phyloP scores from a whole-genome alignment of 352 stramenopile species.

The Pythium periplocum region DNA sequence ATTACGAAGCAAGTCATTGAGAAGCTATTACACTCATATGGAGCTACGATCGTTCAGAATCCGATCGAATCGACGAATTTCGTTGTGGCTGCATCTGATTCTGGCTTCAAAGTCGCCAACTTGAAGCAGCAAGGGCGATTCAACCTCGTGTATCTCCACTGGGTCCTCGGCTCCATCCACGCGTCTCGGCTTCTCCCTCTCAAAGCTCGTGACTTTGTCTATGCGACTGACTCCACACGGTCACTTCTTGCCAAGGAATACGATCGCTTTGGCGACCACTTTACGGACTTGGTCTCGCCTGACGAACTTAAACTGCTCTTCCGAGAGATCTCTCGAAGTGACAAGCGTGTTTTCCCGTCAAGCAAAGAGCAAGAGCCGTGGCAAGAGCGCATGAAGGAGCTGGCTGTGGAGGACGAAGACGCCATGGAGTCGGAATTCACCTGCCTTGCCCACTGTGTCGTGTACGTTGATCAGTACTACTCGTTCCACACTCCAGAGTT shows the following conservation, averaged over 20 bases:
- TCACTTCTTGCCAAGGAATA: constrained; percentile 59
- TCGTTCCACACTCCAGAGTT: constrained; percentile 8
- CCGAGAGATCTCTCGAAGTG: constrained; percentile 19
- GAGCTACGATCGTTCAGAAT: constrained; percentile 71
- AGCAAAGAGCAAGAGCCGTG: constrained; percentile 22
- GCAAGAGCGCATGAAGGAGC: constrained; percentile 33
- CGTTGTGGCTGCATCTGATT: constrained; percentile 52
- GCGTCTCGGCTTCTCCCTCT: constrained; percentile 26
- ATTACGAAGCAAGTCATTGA: constrained; percentile 74
- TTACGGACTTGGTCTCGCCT: constrained; percentile 42
- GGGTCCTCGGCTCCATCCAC: constrained; percentile 45
- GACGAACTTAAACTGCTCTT: constrained; percentile 53
- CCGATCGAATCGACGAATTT: constrained; percentile 65
- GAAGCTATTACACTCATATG: constrained; percentile 65
- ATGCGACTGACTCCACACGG: constrained; percentile 52
- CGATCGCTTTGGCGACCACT: constrained; percentile 70
- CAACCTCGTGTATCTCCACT: constrained; percentile 64
- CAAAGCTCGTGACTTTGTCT: constrained; percentile 66
- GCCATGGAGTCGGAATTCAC: constrained; percentile 62
- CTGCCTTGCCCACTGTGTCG: constrained; percentile 69
- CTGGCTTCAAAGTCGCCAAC: constrained; percentile 76
- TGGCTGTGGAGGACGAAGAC: constrained; percentile 58
- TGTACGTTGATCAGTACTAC: constrained; percentile 49
- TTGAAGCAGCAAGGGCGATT: constrained; percentile 77
- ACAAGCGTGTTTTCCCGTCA: not conserved